Base-by-base conservation (phyloP, 176 grass and related monocot genomes). In the Cenchrus purpureus region DNA sequence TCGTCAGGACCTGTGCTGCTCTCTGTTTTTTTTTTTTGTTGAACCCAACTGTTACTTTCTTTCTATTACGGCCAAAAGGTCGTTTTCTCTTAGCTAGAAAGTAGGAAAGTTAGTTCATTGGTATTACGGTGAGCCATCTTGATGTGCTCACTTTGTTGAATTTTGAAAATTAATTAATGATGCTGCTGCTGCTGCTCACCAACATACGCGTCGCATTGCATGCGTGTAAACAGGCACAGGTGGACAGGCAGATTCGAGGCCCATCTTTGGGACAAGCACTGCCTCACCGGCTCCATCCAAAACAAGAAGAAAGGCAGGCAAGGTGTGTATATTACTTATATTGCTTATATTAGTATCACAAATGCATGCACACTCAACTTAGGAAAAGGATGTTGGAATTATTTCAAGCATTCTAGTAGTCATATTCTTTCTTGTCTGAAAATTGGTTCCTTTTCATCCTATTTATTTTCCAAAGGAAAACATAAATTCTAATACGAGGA, bases 281-380 rank as follows among this genome's bases (percentile, higher is more conserved):
- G 89, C 83, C 89, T 87, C 91, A 88, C 85, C 37, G 37, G 37
- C 76, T 66, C 86, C 16, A 22, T 92, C 64, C 90, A 92, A 4
- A 99, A 89, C 84, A 99, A 99, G 88, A 99, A 94, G 90, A 99
- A 92, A 89, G 97, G 97, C 69, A 96, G 85, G 85, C 97, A 99
- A 99, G 91, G 97, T 99, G 73, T 10, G 59, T 10, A 1, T 22
- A n/a, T 6, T 7, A 2, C 10, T 0, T 29, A 4, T 10, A 4
- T 13, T 52, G 8, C 16, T 10, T 22, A 10, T 20, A 10, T 20
- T 12, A 7, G 22, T 29, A 0, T 42, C 32, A 42, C 53, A 58
- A 37, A 25, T 46, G 52, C 72, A 19, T 67, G 15, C 17, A 4
- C 32, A 67, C 32, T 37, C 46, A 49, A 10, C 8, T 49, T 49